A percentile compares a stretch with the other conserved stretches of the same genome.
phyloP scores from a whole-genome alignment of 148 eudicot species.

The Spergularia marina region DNA sequence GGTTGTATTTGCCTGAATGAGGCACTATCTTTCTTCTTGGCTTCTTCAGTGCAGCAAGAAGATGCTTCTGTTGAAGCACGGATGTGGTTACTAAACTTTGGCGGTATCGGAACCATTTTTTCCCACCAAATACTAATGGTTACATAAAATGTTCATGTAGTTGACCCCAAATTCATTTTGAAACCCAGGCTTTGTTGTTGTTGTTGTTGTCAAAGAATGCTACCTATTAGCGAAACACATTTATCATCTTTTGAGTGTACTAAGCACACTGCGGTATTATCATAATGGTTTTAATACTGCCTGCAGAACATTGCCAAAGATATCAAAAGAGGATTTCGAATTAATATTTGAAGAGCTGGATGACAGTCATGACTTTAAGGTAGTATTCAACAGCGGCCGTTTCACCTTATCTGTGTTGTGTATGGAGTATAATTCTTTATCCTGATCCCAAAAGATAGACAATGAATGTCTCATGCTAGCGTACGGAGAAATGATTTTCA shows the following conservation, averaged over 20 bases:
- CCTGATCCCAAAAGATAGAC: too few relatives aligned
- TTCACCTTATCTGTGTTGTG: neutral
- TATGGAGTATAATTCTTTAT: too few relatives aligned
- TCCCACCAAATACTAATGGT: too few relatives aligned
- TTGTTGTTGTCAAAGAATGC: neutral
- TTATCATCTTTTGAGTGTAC: neutral
- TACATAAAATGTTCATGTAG: too few relatives aligned
- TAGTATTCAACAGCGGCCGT: conserved; percentile 17
- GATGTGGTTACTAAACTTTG: neutral
- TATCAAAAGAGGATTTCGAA: conserved; percentile 81
- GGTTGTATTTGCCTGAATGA: neutral
- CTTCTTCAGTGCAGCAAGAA: neutral
- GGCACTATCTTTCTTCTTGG: neutral
- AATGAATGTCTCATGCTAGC: neutral
- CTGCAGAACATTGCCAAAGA: conserved; percentile 81
- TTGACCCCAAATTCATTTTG: too few relatives aligned
- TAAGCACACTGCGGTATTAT: neutral
- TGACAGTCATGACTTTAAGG: conserved; percentile 82
- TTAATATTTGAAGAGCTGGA: conserved; percentile 82
- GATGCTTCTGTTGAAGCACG: conserved; percentile 1
- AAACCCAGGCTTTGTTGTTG: too few relatives aligned
- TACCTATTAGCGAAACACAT: neutral
- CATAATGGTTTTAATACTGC: neutral
- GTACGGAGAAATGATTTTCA: neutral
- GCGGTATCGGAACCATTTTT: neutral